phyloP scores from a whole-genome alignment of 176 grass and related monocot species.

The Carex scoparia region DNA sequence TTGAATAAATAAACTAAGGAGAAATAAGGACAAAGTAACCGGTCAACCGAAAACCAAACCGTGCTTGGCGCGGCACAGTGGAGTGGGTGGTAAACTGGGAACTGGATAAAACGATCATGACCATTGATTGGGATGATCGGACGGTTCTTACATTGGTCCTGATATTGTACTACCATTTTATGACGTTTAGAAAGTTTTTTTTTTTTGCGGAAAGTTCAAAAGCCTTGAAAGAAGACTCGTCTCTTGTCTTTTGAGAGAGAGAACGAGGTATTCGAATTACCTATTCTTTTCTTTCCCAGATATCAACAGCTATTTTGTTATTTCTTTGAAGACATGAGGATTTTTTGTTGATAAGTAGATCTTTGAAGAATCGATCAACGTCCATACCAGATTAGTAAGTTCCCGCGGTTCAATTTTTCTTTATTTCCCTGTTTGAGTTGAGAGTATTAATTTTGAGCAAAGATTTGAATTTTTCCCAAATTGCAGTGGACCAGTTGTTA shows the following conservation, averaged over 20 bases:
- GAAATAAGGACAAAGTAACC: background rate
- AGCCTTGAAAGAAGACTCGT: background rate
- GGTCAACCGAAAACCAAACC: background rate
- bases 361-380: background rate
- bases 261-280: background rate
- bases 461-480: background rate
- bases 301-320: background rate
- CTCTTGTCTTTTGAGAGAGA: background rate
- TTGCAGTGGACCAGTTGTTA: background rate
- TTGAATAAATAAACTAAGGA: background rate
- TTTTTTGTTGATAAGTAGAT: background rate
- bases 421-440: background rate
- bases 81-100: background rate
- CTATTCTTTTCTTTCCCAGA: background rate
- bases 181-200: background rate
- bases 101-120: background rate
- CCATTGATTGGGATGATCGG: background rate
- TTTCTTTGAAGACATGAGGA: background rate
- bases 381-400: background rate
- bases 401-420: background rate
- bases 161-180: background rate
- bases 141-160: background rate
- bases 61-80: background rate
- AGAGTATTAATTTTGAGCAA: background rate
- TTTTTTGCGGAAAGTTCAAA: background rate